Base-by-base conservation (phyloP, 2,329 filamentous ascomycete genomes). In the Diplocarpon mali region DNA sequence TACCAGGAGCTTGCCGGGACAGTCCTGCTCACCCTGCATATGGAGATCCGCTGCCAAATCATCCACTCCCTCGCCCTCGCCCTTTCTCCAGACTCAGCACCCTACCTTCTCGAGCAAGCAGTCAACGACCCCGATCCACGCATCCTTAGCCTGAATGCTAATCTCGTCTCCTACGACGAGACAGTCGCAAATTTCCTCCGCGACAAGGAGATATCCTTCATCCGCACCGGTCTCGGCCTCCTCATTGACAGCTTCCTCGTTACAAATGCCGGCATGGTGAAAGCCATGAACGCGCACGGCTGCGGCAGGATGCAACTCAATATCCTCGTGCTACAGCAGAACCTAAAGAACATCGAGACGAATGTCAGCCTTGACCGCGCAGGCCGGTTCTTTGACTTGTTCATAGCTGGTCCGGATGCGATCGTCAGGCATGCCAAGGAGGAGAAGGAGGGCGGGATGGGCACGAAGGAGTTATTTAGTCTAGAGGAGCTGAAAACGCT, bases 271-370 rank as follows among this genome's bases (percentile, higher is more conserved):
- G 68, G 72, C 14, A 75, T 76, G 59, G 83, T 90, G 36, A 78
- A 80, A 40, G 80, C 83, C 7, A 90, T 98, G 80, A 95, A 98
- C 62, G 69, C 67, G 31, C 77, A 83, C 56, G 92, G 92, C 35
- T 85, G 82, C 48, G 78, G 80, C n/a, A 77, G 88, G 31, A 88
- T 98, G 77, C 83, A 88, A 62, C 77, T 96, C 58, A 95, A 98
- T 62, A 87, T 95, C 39, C 73, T 95, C 17, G 92, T 98, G 34
- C 70, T 98, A 41, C 90, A 96, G 65, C 92, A 98, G 62, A 95
- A 95, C 58, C 76, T 98, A 44, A 95, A 95, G 68, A 94, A 94
- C 54, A 81, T 98, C 42, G 87, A 92, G 63, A 71, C 76, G 2
- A 75, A 74, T 8, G 80, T 85, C 2, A 72, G 75, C 45, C 69